These are phyloP conservation scores for Coniferiporia weirii DNA, from an alignment of 1,284 basidiomycete genomes.

Conservation along the genomic window DNA sequence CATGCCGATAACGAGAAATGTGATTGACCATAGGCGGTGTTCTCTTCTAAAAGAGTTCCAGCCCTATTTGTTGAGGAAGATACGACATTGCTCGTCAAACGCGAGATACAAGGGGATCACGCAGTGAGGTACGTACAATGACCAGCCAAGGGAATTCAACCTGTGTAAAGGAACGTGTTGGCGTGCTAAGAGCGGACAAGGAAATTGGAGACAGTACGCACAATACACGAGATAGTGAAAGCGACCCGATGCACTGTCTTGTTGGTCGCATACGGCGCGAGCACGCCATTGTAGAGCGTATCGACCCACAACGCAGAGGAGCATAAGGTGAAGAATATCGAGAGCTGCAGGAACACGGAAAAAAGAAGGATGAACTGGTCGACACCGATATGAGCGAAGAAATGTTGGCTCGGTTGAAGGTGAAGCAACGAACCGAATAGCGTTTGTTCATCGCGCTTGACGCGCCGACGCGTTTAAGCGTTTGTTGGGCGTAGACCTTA, in stretches of 20 bases:
- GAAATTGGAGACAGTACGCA: constrained; percentile 7
- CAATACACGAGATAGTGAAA: constrained; percentile 19
- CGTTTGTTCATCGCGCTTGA: constrained; percentile 18
- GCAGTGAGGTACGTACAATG: constrained; percentile 6
- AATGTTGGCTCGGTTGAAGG: background rate
- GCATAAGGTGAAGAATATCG: constrained; percentile 24
- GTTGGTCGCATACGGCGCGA: constrained; percentile 15
- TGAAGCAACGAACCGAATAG: constrained; percentile 9
- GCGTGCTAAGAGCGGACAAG: background rate
- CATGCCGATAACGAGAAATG: constrained; percentile 19
- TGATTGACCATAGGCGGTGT: constrained; percentile 18
- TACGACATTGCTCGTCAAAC: background rate
- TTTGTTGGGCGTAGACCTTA: constrained; percentile 19
- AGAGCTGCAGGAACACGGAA: constrained; percentile 23
- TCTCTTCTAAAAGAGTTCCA: constrained; percentile 23
- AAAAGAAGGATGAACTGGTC: constrained; percentile 22
- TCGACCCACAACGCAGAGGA: constrained; percentile 25
- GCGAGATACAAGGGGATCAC: background rate
- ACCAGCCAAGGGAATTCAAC: constrained; percentile 18
- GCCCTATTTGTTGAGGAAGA: constrained; percentile 11
- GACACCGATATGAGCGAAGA: background rate
- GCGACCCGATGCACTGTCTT: constrained; percentile 16
- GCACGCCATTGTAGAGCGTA: constrained; percentile 18
- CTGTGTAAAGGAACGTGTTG: background rate
- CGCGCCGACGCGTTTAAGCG: constrained; percentile 24